Base-by-base conservation (phyloP, 345 rosid species). In the Lepidium africanum region DNA sequence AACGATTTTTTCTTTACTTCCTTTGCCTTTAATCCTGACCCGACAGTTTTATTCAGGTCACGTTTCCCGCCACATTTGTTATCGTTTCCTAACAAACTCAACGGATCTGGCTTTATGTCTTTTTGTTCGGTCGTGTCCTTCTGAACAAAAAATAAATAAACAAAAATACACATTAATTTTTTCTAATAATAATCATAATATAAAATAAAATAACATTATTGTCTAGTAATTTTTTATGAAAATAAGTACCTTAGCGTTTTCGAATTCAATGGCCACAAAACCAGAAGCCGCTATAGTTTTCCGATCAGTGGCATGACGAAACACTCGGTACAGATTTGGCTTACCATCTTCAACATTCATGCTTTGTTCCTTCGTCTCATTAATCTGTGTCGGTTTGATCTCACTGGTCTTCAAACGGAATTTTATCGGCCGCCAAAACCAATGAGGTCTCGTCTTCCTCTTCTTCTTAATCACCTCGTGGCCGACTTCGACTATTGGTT, bases 351-450 rank as follows among this genome's bases (percentile, higher is more conserved):
- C 41, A 16, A 46, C 13, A 19, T 3, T 53, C 46, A 5, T 17
- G 17, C 39, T 47, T 2, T 33, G 48, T 19, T 59, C 69, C 21
- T 77, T 62, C 6, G 12, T 52, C 10, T 67, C 73, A 13, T 72
- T 67, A 19, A 56, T 25, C 2, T 78, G 70, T 17, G 65, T 66
- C 14, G 87, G 77, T 58, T 50, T 81, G 67, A 51, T 36, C 61
- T 75, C 67, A n/a, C 76, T 37, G 58, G 77, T 74, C 67, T 77
- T 76, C 40, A 56, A 1, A 59, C 72, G 66, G 7, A 47, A 21
- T 61, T 17, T 49, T 13, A 63, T 39, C 6, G 51, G n/a, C 69
- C 80, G 61, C 1, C 54, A 70, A 55, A 76, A 66, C 79, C 67
- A 56, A 35, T 56, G 53, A 27, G 19, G 39, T 43, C 41, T 59